These are phyloP conservation scores for Hammondia hammondi DNA, from an alignment of 169 alveolate species.

Conservation along the genomic window DNA sequence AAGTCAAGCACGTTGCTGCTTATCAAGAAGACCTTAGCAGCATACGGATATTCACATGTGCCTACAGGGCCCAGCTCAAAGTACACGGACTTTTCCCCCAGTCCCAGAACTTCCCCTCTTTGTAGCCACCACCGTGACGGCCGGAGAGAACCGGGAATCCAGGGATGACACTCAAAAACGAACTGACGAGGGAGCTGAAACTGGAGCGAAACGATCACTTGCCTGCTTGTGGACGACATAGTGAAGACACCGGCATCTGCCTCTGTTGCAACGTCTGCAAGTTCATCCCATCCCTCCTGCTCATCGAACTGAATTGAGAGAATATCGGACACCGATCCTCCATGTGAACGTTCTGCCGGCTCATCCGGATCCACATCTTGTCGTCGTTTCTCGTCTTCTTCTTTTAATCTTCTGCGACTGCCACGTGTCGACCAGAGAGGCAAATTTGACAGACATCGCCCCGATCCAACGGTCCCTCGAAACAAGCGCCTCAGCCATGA, in stretches of 20 bases:
- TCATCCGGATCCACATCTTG: background rate
- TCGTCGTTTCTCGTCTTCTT: background rate
- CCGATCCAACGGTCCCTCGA: background rate
- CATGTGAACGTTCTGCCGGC: background rate
- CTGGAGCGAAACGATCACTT: background rate
- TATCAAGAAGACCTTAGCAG: background rate
- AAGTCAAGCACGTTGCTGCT: background rate
- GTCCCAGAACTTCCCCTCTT: background rate
- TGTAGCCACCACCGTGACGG: background rate
- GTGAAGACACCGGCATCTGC: background rate
- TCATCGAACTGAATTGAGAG: background rate
- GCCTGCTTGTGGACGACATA: constrained; percentile 19
- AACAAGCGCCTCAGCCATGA: background rate
- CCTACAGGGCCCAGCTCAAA: background rate
- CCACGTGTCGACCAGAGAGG: background rate
- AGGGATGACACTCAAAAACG: background rate
- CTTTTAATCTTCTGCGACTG: background rate
- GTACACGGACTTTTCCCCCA: background rate
- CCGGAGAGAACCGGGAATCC: background rate
- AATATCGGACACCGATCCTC: background rate
- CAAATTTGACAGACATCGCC: background rate
- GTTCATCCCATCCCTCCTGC: background rate
- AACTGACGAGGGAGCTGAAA: background rate
- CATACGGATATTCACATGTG: background rate
- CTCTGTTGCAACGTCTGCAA: background rate